These are phyloP conservation scores for Staphylotrichum longicolle DNA, from an alignment of 495 filamentous ascomycete species.

Conservation along the genomic window DNA sequence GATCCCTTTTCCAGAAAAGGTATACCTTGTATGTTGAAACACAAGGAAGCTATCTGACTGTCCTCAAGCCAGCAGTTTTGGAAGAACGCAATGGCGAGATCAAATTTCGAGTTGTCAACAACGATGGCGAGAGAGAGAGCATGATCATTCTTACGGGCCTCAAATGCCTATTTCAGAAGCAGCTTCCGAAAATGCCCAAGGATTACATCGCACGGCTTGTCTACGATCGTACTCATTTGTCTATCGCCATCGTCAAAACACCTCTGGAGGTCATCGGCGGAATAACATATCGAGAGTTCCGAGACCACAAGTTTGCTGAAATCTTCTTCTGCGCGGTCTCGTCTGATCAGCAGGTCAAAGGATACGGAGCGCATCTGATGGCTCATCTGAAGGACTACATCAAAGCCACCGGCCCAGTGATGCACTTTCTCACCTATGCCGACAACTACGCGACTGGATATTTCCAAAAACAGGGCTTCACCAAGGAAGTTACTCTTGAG, in stretches of 20 bases:
- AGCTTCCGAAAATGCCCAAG: conserved; percentile 96
- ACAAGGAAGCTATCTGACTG: background rate
- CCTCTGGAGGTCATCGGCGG: conserved; percentile 89
- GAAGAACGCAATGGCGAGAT: conserved; percentile 93
- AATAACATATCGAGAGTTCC: conserved; percentile 91
- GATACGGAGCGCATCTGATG: conserved; percentile 96
- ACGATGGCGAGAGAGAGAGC: conserved; percentile 78
- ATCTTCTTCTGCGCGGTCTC: conserved; percentile 98
- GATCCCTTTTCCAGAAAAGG: conserved; percentile 71
- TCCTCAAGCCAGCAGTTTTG: conserved; percentile 49
- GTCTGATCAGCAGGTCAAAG: conserved; percentile 95
- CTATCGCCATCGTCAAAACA: conserved; percentile 91
- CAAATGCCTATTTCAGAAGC: conserved; percentile 97
- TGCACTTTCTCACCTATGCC: conserved; percentile 96
- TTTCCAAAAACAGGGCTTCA: conserved; percentile 98
- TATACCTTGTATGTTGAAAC: conserved; percentile 30
- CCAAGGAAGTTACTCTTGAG: conserved; percentile 91
- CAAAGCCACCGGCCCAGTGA: conserved; percentile 88
- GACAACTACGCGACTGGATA: conserved; percentile 98
- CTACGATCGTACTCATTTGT: conserved; percentile 89
- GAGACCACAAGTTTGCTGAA: conserved; percentile 83
- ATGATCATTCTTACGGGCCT: conserved; percentile 88
- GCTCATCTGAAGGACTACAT: conserved; percentile 97
- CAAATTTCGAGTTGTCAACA: conserved; percentile 94
- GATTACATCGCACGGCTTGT: conserved; percentile 97